Conservation (phyloP, 306 rosid genomes). For the Rubus parviflorus region DNA sequence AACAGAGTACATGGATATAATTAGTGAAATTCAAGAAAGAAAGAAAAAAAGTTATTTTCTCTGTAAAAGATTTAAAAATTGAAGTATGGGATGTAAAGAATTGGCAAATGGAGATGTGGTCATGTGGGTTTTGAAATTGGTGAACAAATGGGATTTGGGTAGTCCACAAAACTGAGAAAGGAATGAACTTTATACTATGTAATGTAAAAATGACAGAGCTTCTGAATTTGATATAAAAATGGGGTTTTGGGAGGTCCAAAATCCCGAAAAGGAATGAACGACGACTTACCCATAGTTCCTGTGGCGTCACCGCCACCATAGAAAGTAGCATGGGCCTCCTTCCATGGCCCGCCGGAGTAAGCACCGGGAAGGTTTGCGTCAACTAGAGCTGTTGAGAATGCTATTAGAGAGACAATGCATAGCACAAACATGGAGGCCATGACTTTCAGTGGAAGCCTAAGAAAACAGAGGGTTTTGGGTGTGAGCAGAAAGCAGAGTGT, state of each 20-base stretch:
- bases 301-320: slow-evolving; percentile 87
- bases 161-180: not conserved
- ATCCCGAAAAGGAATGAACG: too few species aligned
- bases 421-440: slow-evolving; percentile 35
- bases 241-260: too few species aligned
- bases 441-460: not conserved
- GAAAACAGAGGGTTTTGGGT: not conserved
- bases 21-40: not conserved
- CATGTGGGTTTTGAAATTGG: not conserved
- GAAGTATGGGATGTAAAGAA: not conserved
- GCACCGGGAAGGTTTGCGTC: slow-evolving; percentile 44
- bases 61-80: not conserved
- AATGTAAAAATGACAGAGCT: not conserved
- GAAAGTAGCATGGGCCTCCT: slow-evolving; percentile 84
- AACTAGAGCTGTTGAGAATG: slow-evolving; percentile 22
- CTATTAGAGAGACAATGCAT: slow-evolving; percentile 25
- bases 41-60: not conserved
- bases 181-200: not conserved
- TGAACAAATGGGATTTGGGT: too few species aligned
- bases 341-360: slow-evolving; percentile 55
- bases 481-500: not conserved
- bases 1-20: not conserved
- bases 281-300: slow-evolving; percentile 76
- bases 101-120: not conserved
- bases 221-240: too few species aligned